Evolutionary conservation across 2,329 filamentous ascomycete genomes (phyloP).

Genomic region (Colletotrichum costaricense): DNA sequence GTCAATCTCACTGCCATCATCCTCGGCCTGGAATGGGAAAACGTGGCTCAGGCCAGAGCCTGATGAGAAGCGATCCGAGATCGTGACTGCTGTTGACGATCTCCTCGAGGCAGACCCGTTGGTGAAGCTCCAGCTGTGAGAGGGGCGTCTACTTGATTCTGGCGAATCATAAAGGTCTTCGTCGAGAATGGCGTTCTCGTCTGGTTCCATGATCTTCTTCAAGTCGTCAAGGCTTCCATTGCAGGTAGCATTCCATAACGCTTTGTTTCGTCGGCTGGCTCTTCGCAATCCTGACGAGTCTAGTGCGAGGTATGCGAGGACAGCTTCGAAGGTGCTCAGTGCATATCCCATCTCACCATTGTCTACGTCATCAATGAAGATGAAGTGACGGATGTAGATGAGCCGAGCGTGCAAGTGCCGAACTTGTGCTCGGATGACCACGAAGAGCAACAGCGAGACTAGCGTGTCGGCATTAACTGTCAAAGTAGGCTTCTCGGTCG

Average conservation of each 20-base stretch:
- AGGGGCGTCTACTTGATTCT: slow-evolving; percentile 56
- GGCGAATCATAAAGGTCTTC: slow-evolving; percentile 56
- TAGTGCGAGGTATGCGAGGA: slow-evolving; percentile 85
- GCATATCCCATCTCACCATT: slow-evolving; percentile 97
- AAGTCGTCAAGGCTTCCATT: slow-evolving; percentile 82
- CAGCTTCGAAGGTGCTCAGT: slow-evolving; percentile 94
- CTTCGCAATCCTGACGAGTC: slow-evolving; percentile 85
- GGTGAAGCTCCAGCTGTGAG: slow-evolving; percentile 59
- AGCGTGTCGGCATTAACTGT: slow-evolving; percentile 87
- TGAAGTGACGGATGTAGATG: slow-evolving; percentile 96
- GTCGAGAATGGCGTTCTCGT: slow-evolving; percentile 58
- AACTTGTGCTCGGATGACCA: slow-evolving; percentile 91
- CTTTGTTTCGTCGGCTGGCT: slow-evolving; percentile 86
- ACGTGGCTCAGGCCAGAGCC: slow-evolving; percentile 81
- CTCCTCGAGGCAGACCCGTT: slow-evolving; percentile 56
- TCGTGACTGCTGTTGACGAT: slow-evolving; percentile 54
- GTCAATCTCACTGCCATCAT: slow-evolving; percentile 41
- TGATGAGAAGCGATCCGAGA: slow-evolving; percentile 63
- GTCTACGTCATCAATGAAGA: slow-evolving; percentile 97
- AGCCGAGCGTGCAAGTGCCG: slow-evolving; percentile 88
- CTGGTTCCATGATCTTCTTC: slow-evolving; percentile 82
- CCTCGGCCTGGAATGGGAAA: slow-evolving; percentile 80
- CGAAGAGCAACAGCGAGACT: slow-evolving; percentile 89
- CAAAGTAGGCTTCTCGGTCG: slow-evolving; percentile 65
- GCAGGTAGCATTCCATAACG: slow-evolving; percentile 87